Evolutionary conservation across 83 land plant genomes (phyloP).

Genomic region (Diphasiastrum complanatum): DNA sequence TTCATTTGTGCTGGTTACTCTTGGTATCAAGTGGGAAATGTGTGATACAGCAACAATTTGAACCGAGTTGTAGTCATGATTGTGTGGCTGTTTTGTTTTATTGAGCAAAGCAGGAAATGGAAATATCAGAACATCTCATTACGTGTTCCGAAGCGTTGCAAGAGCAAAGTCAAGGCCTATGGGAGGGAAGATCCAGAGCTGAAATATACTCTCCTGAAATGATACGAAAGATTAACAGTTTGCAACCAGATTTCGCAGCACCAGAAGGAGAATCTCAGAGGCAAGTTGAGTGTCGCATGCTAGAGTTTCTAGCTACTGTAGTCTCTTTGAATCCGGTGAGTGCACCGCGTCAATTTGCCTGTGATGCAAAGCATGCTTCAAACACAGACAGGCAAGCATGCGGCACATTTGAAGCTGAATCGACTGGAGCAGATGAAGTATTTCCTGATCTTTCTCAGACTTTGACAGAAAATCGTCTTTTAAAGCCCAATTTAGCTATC

Average conservation of each 20-base stretch:
- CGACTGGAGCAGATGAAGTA: too few relatives aligned
- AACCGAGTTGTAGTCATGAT: too few relatives aligned
- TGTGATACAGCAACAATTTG: too few relatives aligned
- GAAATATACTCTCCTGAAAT: constrained; percentile 60
- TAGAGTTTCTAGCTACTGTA: constrained; percentile 61
- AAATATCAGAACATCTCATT: too few relatives aligned
- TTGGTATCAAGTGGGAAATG: too few relatives aligned
- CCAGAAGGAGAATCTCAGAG: constrained; percentile 79
- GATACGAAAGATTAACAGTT: constrained; percentile 41
- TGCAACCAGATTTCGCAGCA: constrained; percentile 67
- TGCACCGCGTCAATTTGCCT: too few relatives aligned
- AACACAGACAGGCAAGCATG: too few relatives aligned
- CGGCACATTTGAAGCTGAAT: too few relatives aligned
- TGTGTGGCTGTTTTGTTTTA: too few relatives aligned
- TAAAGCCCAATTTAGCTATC: neutral
- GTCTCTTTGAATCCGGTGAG: constrained; percentile 38
- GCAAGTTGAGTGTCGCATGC: constrained; percentile 70
- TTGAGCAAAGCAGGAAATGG: constrained; percentile 49
- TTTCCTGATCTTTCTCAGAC: neutral
- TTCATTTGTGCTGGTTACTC: too few relatives aligned
- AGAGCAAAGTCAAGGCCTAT: constrained; percentile 68
- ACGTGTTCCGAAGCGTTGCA: constrained; percentile 40
- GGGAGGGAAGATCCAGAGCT: constrained; percentile 61
- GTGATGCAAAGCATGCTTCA: too few relatives aligned
- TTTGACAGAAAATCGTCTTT: neutral